Evolutionary conservation across 2,329 filamentous ascomycete species (phyloP).

Genomic region (Penicillium hordei): DNA sequence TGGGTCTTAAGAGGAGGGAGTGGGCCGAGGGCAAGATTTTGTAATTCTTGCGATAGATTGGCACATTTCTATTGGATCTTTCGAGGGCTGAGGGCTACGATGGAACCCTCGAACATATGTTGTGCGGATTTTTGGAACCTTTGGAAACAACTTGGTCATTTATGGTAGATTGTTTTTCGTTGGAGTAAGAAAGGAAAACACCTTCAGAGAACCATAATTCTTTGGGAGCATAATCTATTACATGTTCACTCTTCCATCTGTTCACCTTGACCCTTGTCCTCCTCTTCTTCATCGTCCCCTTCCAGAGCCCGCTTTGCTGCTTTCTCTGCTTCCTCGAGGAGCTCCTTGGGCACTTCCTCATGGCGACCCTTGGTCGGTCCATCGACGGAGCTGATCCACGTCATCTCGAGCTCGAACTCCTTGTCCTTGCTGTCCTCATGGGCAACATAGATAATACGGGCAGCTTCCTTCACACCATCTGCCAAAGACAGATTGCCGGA

Average conservation of each 20-base stretch:
- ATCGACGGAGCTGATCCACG: constrained; percentile 83
- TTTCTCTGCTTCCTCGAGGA: constrained; percentile 88
- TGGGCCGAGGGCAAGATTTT: constrained; percentile 72
- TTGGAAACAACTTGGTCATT: neutral
- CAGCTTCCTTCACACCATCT: constrained; percentile 93
- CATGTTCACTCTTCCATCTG: constrained; percentile 82
- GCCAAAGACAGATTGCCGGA: constrained; percentile 73
- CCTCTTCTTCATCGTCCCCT: constrained; percentile 78
- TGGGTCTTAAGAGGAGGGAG: constrained; percentile 80
- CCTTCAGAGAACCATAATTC: constrained; percentile 17
- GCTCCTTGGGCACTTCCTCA: constrained; percentile 85
- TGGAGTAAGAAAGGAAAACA: neutral
- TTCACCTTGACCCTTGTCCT: constrained; percentile 65
- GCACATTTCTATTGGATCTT: neutral
- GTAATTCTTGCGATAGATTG: constrained; percentile 17
- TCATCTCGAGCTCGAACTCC: constrained; percentile 99
- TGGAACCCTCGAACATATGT: neutral
- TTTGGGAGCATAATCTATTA: constrained; percentile 22
- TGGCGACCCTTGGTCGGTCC: constrained; percentile 92
- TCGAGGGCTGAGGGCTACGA: neutral
- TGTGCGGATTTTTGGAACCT: neutral
- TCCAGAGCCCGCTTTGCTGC: constrained; percentile 88
- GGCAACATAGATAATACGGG: constrained; percentile 93
- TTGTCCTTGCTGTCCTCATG: constrained; percentile 99
- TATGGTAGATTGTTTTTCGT: neutral